These are phyloP conservation scores for Carex pumila DNA, from an alignment of 176 grass and related monocot species.

Conservation along the genomic window DNA sequence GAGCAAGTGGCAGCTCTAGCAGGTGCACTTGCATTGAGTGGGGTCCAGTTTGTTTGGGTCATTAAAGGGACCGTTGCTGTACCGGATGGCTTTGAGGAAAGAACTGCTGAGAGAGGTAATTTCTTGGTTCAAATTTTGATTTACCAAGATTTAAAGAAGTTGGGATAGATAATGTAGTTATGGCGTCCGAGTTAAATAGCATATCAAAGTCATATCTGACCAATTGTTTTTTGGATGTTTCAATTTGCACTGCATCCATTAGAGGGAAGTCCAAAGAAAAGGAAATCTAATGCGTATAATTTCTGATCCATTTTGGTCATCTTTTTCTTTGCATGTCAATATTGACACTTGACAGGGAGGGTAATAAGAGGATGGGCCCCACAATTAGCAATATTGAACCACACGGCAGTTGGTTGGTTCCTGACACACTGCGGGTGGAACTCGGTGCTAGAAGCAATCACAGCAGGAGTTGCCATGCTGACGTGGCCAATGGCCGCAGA, in stretches of 20 bases:
- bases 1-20: constrained; percentile 31
- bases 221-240: not conserved
- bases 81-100: constrained; percentile 49
- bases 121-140: not conserved
- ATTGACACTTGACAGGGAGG: constrained; percentile 6
- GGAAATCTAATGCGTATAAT: not conserved
- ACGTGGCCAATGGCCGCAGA: constrained; percentile 64
- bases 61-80: constrained; percentile 13
- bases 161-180: not conserved
- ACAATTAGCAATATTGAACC: constrained; percentile 54
- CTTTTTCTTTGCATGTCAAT: not conserved
- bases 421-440: constrained; percentile 67
- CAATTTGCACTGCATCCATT: not conserved
- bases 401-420: constrained; percentile 57
- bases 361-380: constrained; percentile 59
- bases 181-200: not conserved
- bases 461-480: constrained; percentile 61
- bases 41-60: constrained; percentile 56
- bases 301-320: not conserved
- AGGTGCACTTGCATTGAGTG: constrained; percentile 46
- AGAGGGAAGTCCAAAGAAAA: not conserved
- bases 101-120: constrained; percentile 16
- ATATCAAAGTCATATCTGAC: not conserved
- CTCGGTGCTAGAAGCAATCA: constrained; percentile 47
- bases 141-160: not conserved